Percentiles rank a stretch among this genome's conserved stretches.
Evolutionary conservation across 208 protist species (phyloP).

Genomic region (Leishmania arabica): DNA sequence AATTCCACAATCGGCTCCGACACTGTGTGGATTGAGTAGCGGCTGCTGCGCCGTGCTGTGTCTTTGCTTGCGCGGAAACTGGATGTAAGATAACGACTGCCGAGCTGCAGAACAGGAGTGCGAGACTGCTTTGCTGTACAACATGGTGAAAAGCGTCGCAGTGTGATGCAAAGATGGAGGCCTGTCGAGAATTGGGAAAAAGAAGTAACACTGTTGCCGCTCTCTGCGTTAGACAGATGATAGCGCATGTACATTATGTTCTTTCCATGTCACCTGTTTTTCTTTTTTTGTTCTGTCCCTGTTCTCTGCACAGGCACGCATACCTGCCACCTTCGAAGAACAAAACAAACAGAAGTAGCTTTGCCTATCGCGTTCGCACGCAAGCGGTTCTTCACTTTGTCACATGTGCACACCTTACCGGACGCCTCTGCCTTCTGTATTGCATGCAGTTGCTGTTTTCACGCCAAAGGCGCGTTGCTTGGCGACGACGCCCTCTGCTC

Average conservation of each 20-base stretch:
- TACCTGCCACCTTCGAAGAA: neutral
- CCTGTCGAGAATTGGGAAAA: neutral
- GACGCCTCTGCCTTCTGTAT: neutral
- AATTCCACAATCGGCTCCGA: conserved; percentile 78
- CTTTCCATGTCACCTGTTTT: neutral
- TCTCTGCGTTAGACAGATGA: neutral
- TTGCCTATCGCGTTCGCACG: neutral
- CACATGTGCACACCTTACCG: neutral
- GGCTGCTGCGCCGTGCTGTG: neutral
- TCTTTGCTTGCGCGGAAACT: neutral
- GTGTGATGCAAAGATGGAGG: neutral
- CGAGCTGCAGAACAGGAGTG: neutral
- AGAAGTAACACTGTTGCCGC: neutral
- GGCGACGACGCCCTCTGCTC: neutral
- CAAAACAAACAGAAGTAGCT: neutral
- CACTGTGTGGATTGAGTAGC: conserved; percentile 47
- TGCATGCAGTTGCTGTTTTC: neutral
- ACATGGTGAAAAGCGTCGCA: neutral
- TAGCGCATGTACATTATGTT: conserved; percentile 4
- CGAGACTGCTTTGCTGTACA: neutral
- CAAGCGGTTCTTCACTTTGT: neutral
- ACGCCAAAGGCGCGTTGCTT: neutral
- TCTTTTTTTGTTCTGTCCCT: neutral
- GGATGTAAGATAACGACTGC: conserved; percentile 3
- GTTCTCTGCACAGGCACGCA: neutral